Evolutionary conservation across 768 basidiomycete genomes (phyloP), one percentile per base, ranked within the genome.

Genomic region (Chalciporus pseudorubinellus): DNA sequence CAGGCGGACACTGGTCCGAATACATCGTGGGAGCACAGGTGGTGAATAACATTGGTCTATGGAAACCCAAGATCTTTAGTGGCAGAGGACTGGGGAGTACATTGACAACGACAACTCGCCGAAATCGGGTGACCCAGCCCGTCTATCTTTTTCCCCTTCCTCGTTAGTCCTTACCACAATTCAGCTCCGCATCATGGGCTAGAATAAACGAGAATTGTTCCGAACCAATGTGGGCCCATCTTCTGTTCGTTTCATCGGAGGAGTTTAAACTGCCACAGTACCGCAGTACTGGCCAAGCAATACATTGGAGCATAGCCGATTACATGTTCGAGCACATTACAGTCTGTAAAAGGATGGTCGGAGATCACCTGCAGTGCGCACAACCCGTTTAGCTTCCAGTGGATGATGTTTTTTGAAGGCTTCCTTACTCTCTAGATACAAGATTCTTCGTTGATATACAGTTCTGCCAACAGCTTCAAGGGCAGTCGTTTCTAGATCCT

Each of bases 291-390:
- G n/a, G 6, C 34, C n/a, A 36, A 43, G 38, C 19, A 46, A 36
- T 59, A 40, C 34, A 31, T 40, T 36, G 29, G 41, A 57, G 39
- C 20, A 41, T 24, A 39, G 22, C 51, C 53, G 50, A 62, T 65
- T 62, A 65, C 59, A 62, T 50, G 31, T 52, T 49, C 9, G 26
- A 53, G 56, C 59, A 64, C 58, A 40, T n/a, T 2, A 6, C 29
- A 11, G 4, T 5, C 29, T 13, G 29, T 11, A 31, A 31, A 44
- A 14, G 22, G 26, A 36, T 12, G 36, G 34, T 55, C 47, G 46
- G 34, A 44, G 31, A 4, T 31, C 31, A 36, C 41, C 31, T 36
- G n/a, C 34, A 7, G 2, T 36, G 34, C n/a, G n/a, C n/a, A n/a
- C n/a, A n/a, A n/a, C n/a, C n/a, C n/a, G n/a, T n/a, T n/a, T n/a